Base-by-base conservation (phyloP, 768 basidiomycete genomes). In the Trametes sanguinea region DNA sequence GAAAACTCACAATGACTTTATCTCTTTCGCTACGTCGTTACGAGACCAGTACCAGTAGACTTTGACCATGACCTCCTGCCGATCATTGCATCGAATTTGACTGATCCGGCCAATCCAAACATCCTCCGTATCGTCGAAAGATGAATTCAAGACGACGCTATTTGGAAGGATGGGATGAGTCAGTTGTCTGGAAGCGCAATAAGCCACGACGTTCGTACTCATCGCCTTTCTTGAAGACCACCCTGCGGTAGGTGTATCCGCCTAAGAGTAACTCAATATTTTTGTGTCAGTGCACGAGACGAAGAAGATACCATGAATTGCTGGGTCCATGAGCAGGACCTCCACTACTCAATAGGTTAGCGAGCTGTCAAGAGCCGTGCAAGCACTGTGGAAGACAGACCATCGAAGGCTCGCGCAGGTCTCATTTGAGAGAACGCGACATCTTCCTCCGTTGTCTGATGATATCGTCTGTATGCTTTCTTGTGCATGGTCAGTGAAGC, bases 41-140 rank as follows among this genome's bases (percentile, higher is more conserved):
- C 56, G 50, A 0, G 67, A 65, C 59, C 56, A 68, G 42, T 65
- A 65, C 67, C 67, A 68, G 1, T 32, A 40, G 1, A 68, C 51
- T 30, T 60, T 61, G 16, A 61, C 62, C n/a, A 63, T 44, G 3
- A 54, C 46, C 2, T 59, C 42, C 32, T 11, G 7, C 6, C 43
- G 30, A 29, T 60, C 62, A 4, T 10, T 33, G 1, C 47, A 39
- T n/a, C 64, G 64, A 16, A 67, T 59, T 13, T 63, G 39, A 5
- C 1, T 4, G 13, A 67, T 65, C 0, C 29, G 50, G 2, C 67
- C 63, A 11, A 63, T 17, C 67, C 67, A 67, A n/a, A 62, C 30
- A 29, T 67, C 58, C 17, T 45, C 56, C 4, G 51, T 50, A 16
- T 33, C 54, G 39, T 66, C 60, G 22, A 11, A 40, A 2, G 40